These are phyloP conservation scores for Plasmopara viticola DNA, from an alignment of 352 stramenopile species.

Conservation along the genomic window DNA sequence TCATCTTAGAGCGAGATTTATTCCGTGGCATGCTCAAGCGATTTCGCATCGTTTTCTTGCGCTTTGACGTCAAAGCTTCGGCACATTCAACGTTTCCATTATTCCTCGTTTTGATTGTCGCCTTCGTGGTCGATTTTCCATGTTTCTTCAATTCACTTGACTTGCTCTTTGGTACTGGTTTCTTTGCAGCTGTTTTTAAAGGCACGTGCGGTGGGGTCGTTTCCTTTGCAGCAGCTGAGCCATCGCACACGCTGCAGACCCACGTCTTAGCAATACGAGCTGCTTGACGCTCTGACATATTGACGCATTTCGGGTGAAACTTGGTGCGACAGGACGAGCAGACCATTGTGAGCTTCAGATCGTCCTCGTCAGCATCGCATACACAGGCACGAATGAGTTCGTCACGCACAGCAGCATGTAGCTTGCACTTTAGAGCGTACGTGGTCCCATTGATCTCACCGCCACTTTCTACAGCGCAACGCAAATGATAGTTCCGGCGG, in stretches of 20 bases:
- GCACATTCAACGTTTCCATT: slow-evolving; percentile 12
- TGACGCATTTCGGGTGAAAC: slow-evolving; percentile 77
- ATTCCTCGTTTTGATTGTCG: slow-evolving; percentile 10
- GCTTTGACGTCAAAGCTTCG: slow-evolving; percentile 11
- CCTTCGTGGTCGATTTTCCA: slow-evolving; percentile 6
- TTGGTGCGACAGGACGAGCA: slow-evolving; percentile 57
- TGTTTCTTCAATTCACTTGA: slow-evolving; percentile 13
- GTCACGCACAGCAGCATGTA: slow-evolving; percentile 43
- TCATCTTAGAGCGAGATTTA: slow-evolving; percentile 21
- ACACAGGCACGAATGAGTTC: slow-evolving; percentile 38
- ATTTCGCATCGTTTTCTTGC: slow-evolving; percentile 27
- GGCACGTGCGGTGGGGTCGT: slow-evolving; percentile 9
- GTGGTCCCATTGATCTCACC: slow-evolving; percentile 67
- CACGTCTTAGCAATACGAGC: slow-evolving; percentile 45
- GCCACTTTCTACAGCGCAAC: slow-evolving; percentile 64
- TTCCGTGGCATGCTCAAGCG: slow-evolving; percentile 25
- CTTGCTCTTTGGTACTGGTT: slow-evolving; percentile 7
- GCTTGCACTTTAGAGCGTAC: slow-evolving; percentile 70
- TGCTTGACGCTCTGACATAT: slow-evolving; percentile 69
- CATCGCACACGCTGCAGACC: slow-evolving; percentile 27
- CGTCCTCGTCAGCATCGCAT: slow-evolving; percentile 31
- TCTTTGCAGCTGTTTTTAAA: slow-evolving; percentile 13
- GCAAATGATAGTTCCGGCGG: slow-evolving; percentile 71
- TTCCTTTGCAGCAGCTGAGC: slow-evolving; percentile 17
- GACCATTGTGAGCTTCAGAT: slow-evolving; percentile 44